These are phyloP conservation scores for Neotropicomus parvogracilis DNA, from an alignment of 1,284 basidiomycete genomes.

Conservation along the genomic window DNA sequence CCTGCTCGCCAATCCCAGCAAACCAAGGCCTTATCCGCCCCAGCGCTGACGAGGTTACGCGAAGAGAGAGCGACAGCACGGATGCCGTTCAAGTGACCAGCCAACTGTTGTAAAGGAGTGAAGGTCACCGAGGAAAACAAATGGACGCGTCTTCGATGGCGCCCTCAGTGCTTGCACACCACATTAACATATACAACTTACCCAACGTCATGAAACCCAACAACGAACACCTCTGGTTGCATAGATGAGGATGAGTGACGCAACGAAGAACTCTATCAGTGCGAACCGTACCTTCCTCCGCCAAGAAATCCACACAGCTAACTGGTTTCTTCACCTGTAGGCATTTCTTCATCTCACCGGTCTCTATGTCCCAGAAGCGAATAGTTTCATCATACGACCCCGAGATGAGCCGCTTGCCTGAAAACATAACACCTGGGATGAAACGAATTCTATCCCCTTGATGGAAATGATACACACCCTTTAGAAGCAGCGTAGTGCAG, in stretches of 20 bases:
- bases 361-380: slow-evolving; percentile 82
- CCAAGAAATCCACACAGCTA: slow-evolving; percentile 84
- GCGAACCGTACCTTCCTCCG: slow-evolving; percentile 60
- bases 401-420: slow-evolving; percentile 75
- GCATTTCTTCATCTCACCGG: slow-evolving; percentile 77
- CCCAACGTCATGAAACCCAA: slow-evolving; percentile 91
- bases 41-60: slow-evolving; percentile 83
- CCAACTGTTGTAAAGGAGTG: slow-evolving; percentile 77
- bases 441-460: neutral
- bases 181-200: slow-evolving; percentile 35
- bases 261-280: neutral
- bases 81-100: slow-evolving; percentile 78
- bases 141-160: slow-evolving; percentile 61
- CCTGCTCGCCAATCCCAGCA: slow-evolving; percentile 88
- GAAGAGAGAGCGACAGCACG: slow-evolving; percentile 84
- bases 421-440: neutral
- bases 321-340: slow-evolving; percentile 82
- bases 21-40: slow-evolving; percentile 85
- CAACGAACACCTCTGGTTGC: slow-evolving; percentile 74
- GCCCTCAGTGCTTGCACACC: slow-evolving; percentile 6
- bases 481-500: slow-evolving; percentile 78
- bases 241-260: slow-evolving; percentile 9
- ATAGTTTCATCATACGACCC: slow-evolving; percentile 91
- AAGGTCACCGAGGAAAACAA: slow-evolving; percentile 79
- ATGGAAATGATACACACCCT: slow-evolving; percentile 41